A percentile compares a stretch with the other conserved stretches of the same genome.
Evolutionary conservation across 768 basidiomycete genomes (phyloP).

Genomic region (Gymnopilus junonius): DNA sequence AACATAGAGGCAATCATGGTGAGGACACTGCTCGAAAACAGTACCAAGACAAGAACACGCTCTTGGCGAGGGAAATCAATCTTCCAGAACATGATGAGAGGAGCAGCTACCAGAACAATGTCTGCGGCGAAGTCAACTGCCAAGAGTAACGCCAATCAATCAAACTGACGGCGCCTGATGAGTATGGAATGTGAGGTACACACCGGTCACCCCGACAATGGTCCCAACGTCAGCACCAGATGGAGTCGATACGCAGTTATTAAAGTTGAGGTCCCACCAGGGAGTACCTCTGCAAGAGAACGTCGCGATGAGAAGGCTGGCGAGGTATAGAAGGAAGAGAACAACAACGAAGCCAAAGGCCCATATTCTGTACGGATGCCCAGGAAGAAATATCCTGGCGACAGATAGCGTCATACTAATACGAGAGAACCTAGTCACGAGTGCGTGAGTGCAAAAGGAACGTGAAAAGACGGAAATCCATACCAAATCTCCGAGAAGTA

Average conservation of each 20-base stretch:
- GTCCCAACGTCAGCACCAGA: conserved; percentile 4
- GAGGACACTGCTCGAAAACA: conserved; percentile 29
- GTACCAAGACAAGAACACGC: conserved; percentile 24
- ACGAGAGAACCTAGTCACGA: conserved; percentile 13
- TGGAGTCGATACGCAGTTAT: not conserved
- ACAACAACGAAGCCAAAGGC: conserved; percentile 2
- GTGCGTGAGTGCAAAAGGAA: not conserved
- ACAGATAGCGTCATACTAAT: conserved; percentile 19
- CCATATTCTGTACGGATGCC: conserved; percentile 8
- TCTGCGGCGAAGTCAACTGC: conserved; percentile 32
- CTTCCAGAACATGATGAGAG: conserved; percentile 29
- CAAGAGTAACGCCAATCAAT: not conserved
- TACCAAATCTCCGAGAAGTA: conserved; percentile 18
- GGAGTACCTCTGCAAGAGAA: conserved; percentile 12
- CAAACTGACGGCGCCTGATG: not conserved
- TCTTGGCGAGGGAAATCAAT: conserved; percentile 24
- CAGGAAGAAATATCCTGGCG: conserved; percentile 18
- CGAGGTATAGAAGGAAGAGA: conserved; percentile 7
- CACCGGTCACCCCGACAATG: conserved; percentile 3
- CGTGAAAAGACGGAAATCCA: not conserved
- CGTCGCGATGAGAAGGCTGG: conserved; percentile 8
- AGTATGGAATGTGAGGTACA: not conserved
- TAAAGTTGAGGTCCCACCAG: conserved; percentile 4
- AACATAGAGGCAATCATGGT: conserved; percentile 18
- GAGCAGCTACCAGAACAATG: conserved; percentile 26